Conservation (phyloP, 768 basidiomycete species). For the Podaxis mareebaensis region DNA sequence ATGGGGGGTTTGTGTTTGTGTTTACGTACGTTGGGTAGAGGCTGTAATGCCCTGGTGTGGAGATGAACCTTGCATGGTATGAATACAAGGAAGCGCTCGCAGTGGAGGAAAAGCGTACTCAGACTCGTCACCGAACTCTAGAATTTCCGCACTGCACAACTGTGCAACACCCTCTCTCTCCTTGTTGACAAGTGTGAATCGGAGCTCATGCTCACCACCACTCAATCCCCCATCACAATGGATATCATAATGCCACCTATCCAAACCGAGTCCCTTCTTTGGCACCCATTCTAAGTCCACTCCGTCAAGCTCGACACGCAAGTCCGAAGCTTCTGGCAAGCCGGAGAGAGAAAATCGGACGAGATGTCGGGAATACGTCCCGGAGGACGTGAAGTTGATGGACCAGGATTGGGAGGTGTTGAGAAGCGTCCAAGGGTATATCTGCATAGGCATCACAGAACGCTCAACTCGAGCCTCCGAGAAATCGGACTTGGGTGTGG, state of each 20-base stretch:
- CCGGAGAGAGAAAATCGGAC: slow-evolving; percentile 77
- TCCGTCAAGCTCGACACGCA: slow-evolving; percentile 64
- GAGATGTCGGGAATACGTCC: slow-evolving; percentile 58
- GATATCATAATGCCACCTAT: slow-evolving; percentile 79
- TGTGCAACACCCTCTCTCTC: slow-evolving; percentile 59
- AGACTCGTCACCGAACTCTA: slow-evolving; percentile 66
- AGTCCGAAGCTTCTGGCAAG: slow-evolving; percentile 51
- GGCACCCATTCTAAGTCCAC: slow-evolving; percentile 60
- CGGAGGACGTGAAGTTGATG: slow-evolving; percentile 62
- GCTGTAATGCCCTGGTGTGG: slow-evolving; percentile 57
- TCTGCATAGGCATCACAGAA: slow-evolving; percentile 73
- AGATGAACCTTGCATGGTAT: slow-evolving; percentile 50
- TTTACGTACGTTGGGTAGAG: slow-evolving; percentile 70
- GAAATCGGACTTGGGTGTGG: neutral
- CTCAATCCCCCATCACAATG: slow-evolving; percentile 38
- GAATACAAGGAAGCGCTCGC: neutral
- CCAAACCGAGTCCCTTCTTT: slow-evolving; percentile 55
- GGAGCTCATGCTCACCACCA: slow-evolving; percentile 57
- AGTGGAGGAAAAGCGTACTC: slow-evolving; percentile 40
- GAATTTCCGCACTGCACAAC: slow-evolving; percentile 72
- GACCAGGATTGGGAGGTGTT: slow-evolving; percentile 61
- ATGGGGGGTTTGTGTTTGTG: neutral
- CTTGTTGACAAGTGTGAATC: slow-evolving; percentile 53
- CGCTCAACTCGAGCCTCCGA: slow-evolving; percentile 52
- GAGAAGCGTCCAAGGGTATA: slow-evolving; percentile 75